Conservation (phyloP, 2,329 filamentous ascomycete species). For the Curvularia lunata region DNA sequence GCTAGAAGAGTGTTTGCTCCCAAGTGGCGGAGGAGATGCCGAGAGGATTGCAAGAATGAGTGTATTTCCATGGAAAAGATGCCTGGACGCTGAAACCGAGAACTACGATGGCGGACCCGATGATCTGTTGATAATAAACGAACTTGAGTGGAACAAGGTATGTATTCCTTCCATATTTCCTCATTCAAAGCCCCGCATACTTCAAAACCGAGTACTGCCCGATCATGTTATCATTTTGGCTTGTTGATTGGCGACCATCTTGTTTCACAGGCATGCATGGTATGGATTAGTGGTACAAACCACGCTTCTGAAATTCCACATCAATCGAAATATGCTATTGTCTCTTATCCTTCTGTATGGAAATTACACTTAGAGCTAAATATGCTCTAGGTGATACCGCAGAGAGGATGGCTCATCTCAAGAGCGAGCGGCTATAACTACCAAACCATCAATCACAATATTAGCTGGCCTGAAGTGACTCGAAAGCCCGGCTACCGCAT, state of each 20-base stretch:
- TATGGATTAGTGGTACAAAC: too few relatives aligned
- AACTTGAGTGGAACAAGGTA: slow-evolving; percentile 41
- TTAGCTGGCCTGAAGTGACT: slow-evolving; percentile 26
- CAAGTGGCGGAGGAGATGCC: background rate
- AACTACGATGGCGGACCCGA: slow-evolving; percentile 28
- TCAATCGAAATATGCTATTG: too few relatives aligned
- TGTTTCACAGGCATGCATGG: background rate
- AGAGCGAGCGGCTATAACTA: slow-evolving; percentile 6
- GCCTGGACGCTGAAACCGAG: slow-evolving; percentile 21
- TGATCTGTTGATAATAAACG: slow-evolving; percentile 26
- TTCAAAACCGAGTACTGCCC: background rate
- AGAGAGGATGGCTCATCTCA: slow-evolving; percentile 26
- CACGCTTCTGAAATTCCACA: too few relatives aligned
- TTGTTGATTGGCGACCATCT: background rate
- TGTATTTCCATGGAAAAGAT: background rate
- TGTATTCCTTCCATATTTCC: slow-evolving; percentile 8
- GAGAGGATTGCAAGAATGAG: too few relatives aligned
- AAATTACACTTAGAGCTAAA: slow-evolving; percentile 12
- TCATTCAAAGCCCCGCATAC: background rate
- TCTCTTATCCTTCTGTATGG: background rate
- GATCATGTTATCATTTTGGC: background rate
- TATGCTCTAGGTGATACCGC: slow-evolving; percentile 17
- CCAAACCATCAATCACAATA: slow-evolving; percentile 23
- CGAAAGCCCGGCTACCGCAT: slow-evolving; percentile 20
- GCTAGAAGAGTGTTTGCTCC: slow-evolving; percentile 25